Evolutionary conservation across 1,284 basidiomycete genomes (phyloP), one percentile per base, ranked within the genome.

Genomic region (Flammula alnicola): DNA sequence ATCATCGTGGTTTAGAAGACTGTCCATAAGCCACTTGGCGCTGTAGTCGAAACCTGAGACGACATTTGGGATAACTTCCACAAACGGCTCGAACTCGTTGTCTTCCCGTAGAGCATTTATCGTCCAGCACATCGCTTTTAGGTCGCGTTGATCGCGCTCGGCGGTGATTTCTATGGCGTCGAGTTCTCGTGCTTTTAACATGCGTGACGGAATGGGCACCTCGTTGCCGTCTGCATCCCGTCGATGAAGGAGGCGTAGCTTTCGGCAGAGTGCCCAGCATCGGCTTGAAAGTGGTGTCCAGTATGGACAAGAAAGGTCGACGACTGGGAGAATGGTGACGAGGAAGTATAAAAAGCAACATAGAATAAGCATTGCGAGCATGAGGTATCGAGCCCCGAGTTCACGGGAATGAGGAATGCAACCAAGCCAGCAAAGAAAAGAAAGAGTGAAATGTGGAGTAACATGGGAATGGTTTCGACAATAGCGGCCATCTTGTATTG

Each of bases 361-460:
- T 11, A 63, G 22, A 8, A 64, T 20, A 4, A 73, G 58, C 31
- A 72, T 54, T 4, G 50, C 59, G n/a, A 69, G 36, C 9, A 71
- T 63, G 5, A 71, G 42, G 46, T 61, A 62, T 35, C 63, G 67
- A 75, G 61, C 9, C 48, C 49, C 6, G 47, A 8, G 54, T 71
- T 71, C 11, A 74, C 57, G 11, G 67, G 60, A 10, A 55, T 58
- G 9, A 76, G 58, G 47, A 74, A 74, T 25, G 66, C 64, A 19
- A 69, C 62, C 9, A 77, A 62, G 5, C 72, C 74, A 5, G 66
- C 63, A 29, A 74, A 70, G 51, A 76, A 76, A 1, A 75, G 59
- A 22, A 73, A 63, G 17, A 75, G 61, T 3, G 73, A 72, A 9
- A 68, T 54, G 51, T 75, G 74, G 9, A 77, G 61, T 4, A 77